Evolutionary conservation across 305 asterid species (phyloP).

Genomic region (Coffea humblotiana): DNA sequence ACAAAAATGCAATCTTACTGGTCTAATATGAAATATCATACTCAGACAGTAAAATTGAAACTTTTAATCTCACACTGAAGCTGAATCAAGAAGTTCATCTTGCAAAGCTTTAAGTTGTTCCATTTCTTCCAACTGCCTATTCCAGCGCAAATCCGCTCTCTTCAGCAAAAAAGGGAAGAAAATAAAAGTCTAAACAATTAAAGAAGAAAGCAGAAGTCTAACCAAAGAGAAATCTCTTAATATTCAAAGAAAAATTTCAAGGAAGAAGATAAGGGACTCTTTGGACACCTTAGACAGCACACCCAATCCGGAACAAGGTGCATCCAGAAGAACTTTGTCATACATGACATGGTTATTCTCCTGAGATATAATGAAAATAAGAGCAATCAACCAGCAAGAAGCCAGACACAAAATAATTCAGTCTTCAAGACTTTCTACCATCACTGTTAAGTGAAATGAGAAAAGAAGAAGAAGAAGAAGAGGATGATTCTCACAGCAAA

Average conservation of each 20-base stretch:
- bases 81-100: conserved; percentile 83
- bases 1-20: too few species aligned
- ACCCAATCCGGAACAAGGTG: conserved; percentile 96
- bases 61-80: conserved; percentile 54
- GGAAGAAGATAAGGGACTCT: neutral
- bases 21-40: too few species aligned
- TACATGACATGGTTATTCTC: conserved; percentile 42
- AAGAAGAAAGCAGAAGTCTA: neutral
- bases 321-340: conserved; percentile 91
- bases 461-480: conserved; percentile 6
- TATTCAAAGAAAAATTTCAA: neutral
- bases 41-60: too few species aligned
- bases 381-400: neutral
- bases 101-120: conserved; percentile 74
- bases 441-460: neutral
- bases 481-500: conserved; percentile 49
- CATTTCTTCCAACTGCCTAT: conserved; percentile 81
- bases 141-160: conserved; percentile 99
- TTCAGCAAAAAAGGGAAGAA: conserved; percentile 28
- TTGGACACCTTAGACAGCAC: conserved; percentile 80
- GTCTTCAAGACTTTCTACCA: neutral
- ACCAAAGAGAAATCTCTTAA: conserved; percentile 2
- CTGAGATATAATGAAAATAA: conserved; percentile 32
- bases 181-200: neutral
- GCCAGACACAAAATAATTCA: neutral